Evolutionary conservation across 2,329 filamentous ascomycete species (phyloP), one percentile per base, ranked within the genome.

Genomic region (Pseudogymnoascus sp.): DNA sequence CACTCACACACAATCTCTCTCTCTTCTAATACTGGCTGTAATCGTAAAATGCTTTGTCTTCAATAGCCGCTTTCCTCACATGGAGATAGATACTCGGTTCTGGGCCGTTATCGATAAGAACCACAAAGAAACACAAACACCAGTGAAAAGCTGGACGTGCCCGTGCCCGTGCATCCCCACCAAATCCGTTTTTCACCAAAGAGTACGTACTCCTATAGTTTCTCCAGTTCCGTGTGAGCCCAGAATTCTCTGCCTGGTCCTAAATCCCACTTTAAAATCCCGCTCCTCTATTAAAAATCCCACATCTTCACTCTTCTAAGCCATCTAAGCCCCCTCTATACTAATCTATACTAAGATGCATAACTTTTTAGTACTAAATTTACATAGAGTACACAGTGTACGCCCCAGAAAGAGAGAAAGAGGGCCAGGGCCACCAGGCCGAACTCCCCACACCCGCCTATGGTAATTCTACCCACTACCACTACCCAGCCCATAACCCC

Each of bases 1-100:
- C n/a, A n/a, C n/a, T n/a, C n/a, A n/a, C n/a, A n/a, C n/a, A n/a
- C n/a, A n/a, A n/a, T n/a, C n/a, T n/a, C n/a, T n/a, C n/a, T n/a
- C n/a, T n/a, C n/a, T n/a, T n/a, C n/a, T n/a, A n/a, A n/a, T n/a
- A n/a, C n/a, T n/a, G n/a, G n/a, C n/a, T n/a, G n/a, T n/a, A n/a
- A n/a, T n/a, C n/a, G n/a, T n/a, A n/a, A n/a, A n/a, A n/a, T n/a
- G n/a, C n/a, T n/a, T 42, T 38, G 35, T 38, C 5, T 4, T 16
- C 14, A 38, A 6, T 2, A 7, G 13, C 40, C 2, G 19, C 11
- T 44, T 21, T 6, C 37, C 19, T 14, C 21, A 26, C 21, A 26
- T 50, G 21, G 24, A 26, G 24, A 4, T n/a, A 71, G 77, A 61
- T 24, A n/a, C 59, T 24, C 61, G 63, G 31, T 50, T 65, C 35